A percentile compares a stretch with the other conserved stretches of the same genome.
These are phyloP conservation scores for Linnemannia elongata DNA, from an alignment of 192 early-diverging fungal species.

Conservation along the genomic window DNA sequence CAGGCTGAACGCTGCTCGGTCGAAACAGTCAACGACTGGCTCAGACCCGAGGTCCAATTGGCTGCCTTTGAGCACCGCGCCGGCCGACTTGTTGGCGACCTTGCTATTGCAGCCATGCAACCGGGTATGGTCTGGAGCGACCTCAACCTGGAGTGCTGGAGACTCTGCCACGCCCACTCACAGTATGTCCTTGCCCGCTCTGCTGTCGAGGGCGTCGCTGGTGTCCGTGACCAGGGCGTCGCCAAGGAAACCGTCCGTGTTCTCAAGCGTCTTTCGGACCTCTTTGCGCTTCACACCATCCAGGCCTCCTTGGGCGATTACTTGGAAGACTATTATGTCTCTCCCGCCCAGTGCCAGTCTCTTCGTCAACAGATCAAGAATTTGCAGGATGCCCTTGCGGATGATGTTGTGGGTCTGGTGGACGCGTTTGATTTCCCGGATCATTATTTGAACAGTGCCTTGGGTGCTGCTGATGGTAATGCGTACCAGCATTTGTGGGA, in stretches of 20 bases:
- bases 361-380: constrained; percentile 63
- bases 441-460: constrained; percentile 73
- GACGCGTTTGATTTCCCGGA: constrained; percentile 83
- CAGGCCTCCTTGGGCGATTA: constrained; percentile 63
- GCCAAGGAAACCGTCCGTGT: constrained; percentile 36
- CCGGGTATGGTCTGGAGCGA: constrained; percentile 73
- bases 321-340: constrained; percentile 60
- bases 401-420: constrained; percentile 78
- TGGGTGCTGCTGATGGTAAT: constrained; percentile 77
- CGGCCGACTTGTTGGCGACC: constrained; percentile 69
- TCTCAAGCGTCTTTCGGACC: constrained; percentile 44
- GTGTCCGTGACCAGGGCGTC: constrained; percentile 15
- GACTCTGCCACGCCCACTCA: constrained; percentile 78
- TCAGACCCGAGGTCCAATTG: constrained; percentile 70
- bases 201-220: constrained; percentile 65
- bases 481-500: constrained; percentile 80
- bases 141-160: constrained; percentile 78
- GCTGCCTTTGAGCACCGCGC: constrained; percentile 78
- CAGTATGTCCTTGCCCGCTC: constrained; percentile 78
- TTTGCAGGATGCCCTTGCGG: constrained; percentile 66
- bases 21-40: constrained; percentile 42
- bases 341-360: constrained; percentile 57
- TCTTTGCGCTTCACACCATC: constrained; percentile 63
- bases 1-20: constrained; percentile 37
- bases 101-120: constrained; percentile 66